Evolutionary conservation across 148 eudicot genomes (phyloP).

Genomic region (Cornus florida): DNA sequence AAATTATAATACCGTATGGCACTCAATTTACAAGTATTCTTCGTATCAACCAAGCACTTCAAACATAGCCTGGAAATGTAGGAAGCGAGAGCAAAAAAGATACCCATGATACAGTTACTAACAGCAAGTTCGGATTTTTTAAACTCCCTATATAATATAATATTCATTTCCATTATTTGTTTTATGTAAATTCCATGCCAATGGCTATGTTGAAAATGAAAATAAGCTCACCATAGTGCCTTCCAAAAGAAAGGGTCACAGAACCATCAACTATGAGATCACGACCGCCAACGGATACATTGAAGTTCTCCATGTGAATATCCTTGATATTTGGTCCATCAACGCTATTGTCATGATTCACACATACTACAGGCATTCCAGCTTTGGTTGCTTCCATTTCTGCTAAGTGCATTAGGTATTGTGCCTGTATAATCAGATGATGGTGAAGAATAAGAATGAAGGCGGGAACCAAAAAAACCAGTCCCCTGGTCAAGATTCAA

Average conservation of each 20-base stretch:
- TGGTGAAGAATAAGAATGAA: background rate
- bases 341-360: constrained; percentile 59
- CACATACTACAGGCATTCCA: constrained; percentile 87
- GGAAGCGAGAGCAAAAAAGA: background rate
- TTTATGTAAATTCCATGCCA: background rate
- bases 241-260: constrained; percentile 85
- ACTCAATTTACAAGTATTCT: background rate
- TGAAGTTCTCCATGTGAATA: constrained; percentile 87
- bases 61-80: constrained; percentile 3
- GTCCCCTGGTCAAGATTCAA: background rate
- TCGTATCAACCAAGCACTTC: background rate
- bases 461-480: constrained; percentile 3
- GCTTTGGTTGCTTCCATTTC: constrained; percentile 98
- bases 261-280: constrained; percentile 88
- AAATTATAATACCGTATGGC: background rate
- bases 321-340: constrained; percentile 81
- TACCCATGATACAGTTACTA: background rate
- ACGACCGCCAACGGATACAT: constrained; percentile 93
- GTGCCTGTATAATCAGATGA: constrained; percentile 48
- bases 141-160: background rate
- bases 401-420: constrained; percentile 75
- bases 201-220: background rate
- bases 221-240: constrained; percentile 81
- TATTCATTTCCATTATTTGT: background rate
- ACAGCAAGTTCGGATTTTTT: background rate